Evolutionary conservation across 345 rosid genomes (phyloP), one percentile per base, ranked within the genome.

Genomic region (Rhizophora apiculata): DNA sequence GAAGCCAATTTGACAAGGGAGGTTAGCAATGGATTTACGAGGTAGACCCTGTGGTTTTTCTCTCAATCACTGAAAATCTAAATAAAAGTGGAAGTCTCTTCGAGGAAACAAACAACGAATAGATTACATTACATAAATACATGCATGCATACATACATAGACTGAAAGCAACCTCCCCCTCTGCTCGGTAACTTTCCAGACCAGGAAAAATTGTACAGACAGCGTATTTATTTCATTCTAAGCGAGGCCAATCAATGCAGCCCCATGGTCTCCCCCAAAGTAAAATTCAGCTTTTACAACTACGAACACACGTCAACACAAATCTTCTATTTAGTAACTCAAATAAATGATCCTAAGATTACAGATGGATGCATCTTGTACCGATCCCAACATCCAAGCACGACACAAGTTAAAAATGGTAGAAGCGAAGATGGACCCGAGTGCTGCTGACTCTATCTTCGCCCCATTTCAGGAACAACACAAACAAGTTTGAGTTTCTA

Each of bases 341-440:
- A 36, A 55, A 70, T 54, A 54, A 39, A 72, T 48, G 10, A 60
- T 51, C 37, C 43, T 51, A 8, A 51, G 60, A 66, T 60, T 58
- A 72, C 59, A 64, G 65, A 37, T 46, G 70, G 34, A 48, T 65
- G 60, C 65, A 58, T 32, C 18, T 64, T 46, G 68, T 63, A 64
- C 58, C 64, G 68, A 43, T 29, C 51, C 29, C 34, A 20, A 54
- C 26, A 43, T 3, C 49, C 62, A 73, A 62, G 21, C 48, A 27
- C 37, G 37, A 5, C 37, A 34, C 37, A 7, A 7, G 37, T 34
- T 34, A 34, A 34, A 34, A 34, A 34, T 34, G 37, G 37, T 7
- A 34, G 37, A 34, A 7, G 37, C 9, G 37, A 34, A 34, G 37
- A 34, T 34, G 37, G 37, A 34, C 9, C 37, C 1, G 8, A 34